These are phyloP conservation scores for Pestalotiopsis sp. DNA, from an alignment of 2,329 filamentous ascomycete genomes.

Conservation along the genomic window DNA sequence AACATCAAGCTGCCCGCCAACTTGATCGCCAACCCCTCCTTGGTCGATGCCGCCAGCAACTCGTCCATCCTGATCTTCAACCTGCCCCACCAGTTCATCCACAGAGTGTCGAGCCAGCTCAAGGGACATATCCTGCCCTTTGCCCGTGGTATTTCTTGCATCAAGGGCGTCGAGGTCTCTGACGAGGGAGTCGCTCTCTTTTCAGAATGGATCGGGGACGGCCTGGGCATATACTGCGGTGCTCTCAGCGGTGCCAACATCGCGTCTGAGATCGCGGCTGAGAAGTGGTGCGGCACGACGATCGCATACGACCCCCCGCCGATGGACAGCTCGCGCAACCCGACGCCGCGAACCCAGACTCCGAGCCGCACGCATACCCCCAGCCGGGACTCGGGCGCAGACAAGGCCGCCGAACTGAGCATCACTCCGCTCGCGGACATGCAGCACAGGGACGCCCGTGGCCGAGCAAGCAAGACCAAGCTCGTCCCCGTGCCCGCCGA, in stretches of 20 bases:
- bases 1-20: constrained; percentile 82
- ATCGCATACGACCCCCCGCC: constrained; percentile 93
- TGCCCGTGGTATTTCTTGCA: constrained; percentile 93
- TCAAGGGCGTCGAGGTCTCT: constrained; percentile 95
- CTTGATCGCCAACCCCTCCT: constrained; percentile 79
- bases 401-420: constrained; percentile 52
- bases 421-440: constrained; percentile 55
- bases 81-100: constrained; percentile 94
- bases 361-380: constrained; percentile 47
- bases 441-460: constrained; percentile 71
- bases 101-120: constrained; percentile 80
- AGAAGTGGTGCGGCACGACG: constrained; percentile 97
- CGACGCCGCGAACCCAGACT: constrained; percentile 53
- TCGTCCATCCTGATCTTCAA: constrained; percentile 95
- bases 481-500: constrained; percentile 78
- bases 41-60: constrained; percentile 78
- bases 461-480: constrained; percentile 67
- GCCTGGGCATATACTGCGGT: constrained; percentile 93
- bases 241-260: constrained; percentile 96
- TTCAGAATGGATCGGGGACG: constrained; percentile 90
- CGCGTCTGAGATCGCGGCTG: constrained; percentile 88
- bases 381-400: constrained; percentile 50
- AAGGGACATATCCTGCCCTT: constrained; percentile 88
- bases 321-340: constrained; percentile 77
- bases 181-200: constrained; percentile 87